Conservation (phyloP, 139 green algal species). For the Ettlia oleoabundans region DNA sequence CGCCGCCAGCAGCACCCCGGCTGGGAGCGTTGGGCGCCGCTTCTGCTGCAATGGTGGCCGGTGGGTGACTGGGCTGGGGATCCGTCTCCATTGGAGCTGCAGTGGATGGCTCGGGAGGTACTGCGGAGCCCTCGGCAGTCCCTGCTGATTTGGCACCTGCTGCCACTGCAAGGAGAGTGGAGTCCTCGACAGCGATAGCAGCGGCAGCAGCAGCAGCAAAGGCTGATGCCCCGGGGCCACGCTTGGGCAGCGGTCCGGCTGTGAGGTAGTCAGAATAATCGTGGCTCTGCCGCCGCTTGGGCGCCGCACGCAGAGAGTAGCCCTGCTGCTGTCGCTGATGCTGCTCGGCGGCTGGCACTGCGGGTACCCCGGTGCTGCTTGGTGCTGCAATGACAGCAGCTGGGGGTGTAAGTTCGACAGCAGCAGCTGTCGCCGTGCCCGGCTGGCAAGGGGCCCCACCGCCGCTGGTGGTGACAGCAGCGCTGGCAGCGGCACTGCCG, state of each 20-base stretch:
- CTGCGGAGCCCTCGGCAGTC: background rate
- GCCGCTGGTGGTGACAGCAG: background rate
- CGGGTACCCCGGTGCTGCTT: no score
- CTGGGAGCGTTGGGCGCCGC: background rate
- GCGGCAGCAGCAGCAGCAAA: background rate
- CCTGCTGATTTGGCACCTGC: background rate
- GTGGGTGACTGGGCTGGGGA: no score
- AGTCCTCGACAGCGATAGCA: no score
- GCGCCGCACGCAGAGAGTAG: background rate
- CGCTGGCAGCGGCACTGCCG: background rate
- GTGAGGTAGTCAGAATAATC: background rate
- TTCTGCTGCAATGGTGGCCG: background rate
- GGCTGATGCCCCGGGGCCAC: background rate
- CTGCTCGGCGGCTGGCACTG: background rate
- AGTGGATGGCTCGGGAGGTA: background rate
- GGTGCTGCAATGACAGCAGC: background rate
- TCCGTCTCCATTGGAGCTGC: background rate
- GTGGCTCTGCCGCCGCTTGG: slow-evolving; percentile 17
- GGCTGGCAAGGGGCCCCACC: background rate
- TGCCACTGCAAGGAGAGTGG: background rate
- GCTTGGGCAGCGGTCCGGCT: slow-evolving; percentile 18
- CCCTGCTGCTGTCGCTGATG: background rate
- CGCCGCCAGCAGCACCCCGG: background rate
- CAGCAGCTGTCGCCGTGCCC: background rate
- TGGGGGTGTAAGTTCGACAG: background rate